These are phyloP conservation scores for Sarcodon aspratus DNA, from an alignment of 768 basidiomycete genomes.

Conservation along the genomic window DNA sequence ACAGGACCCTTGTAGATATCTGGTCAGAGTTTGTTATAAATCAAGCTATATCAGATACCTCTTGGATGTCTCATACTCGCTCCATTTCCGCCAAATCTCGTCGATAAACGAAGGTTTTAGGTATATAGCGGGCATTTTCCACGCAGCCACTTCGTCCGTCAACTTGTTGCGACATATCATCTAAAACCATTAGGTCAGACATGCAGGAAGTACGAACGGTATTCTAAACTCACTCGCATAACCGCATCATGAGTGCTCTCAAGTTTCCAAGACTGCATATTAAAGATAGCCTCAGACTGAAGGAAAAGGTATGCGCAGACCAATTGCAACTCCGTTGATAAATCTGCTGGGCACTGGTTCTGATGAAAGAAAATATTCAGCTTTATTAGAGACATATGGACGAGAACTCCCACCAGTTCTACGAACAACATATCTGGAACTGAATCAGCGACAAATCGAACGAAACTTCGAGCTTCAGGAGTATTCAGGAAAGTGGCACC, in stretches of 20 bases:
- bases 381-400: not conserved
- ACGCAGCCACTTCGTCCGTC: not conserved
- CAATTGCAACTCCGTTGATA: not conserved
- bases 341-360: not conserved
- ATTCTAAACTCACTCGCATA: not conserved
- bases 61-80: not conserved
- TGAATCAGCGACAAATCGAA: not conserved
- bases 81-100: not conserved
- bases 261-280: not conserved
- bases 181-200: not conserved
- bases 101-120: not conserved
- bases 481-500: not conserved
- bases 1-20: not conserved
- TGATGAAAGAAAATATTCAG: not conserved
- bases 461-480: not conserved
- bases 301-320: not conserved
- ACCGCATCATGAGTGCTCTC: not conserved
- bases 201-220: not conserved
- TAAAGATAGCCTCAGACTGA: not conserved
- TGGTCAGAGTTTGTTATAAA: too few relatives aligned
- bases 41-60: not conserved
- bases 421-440: not conserved
- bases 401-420: not conserved
- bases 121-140: not conserved
- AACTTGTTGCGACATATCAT: not conserved